Conservation (phyloP, 805 yeast species). For the Metschnikowia corniflorae region DNA sequence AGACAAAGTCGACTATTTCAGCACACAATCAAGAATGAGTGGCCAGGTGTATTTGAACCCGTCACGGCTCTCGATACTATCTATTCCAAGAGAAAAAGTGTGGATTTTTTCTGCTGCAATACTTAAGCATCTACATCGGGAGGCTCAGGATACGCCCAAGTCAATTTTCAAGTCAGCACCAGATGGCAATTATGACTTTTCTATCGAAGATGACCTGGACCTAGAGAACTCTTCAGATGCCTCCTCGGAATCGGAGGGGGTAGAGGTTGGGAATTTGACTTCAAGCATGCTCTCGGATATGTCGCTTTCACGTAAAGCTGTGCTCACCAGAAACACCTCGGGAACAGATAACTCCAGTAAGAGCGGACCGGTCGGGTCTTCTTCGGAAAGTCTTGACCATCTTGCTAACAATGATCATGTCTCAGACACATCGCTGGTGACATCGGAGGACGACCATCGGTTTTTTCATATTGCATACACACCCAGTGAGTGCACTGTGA, state of each 20-base stretch:
- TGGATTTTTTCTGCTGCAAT: constrained; percentile 54
- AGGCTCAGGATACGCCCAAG: constrained; percentile 21
- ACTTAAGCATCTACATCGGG: constrained; percentile 42
- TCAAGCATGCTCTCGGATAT: constrained; percentile 3
- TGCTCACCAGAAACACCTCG: constrained; percentile 5
- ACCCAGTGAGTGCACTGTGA: constrained; percentile 59
- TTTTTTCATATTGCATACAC: constrained; percentile 63
- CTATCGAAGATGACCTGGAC: constrained; percentile 4
- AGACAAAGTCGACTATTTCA: too few species aligned
- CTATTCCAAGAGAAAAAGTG: constrained; percentile 49
- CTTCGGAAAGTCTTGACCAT: constrained; percentile 6
- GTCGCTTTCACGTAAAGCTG: constrained; percentile 2
- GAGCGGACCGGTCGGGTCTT: constrained; percentile 8
- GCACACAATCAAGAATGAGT: constrained; percentile 34
- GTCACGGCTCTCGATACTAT: constrained; percentile 45
- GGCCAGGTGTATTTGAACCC: constrained; percentile 49
- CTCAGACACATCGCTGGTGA: constrained; percentile 1
- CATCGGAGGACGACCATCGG: constrained; percentile 32
- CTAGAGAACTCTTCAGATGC: constrained; percentile 4
- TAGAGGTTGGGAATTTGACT: not conserved
- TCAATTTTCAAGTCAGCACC: constrained; percentile 8
- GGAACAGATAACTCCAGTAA: constrained; percentile 32
- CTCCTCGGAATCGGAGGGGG: constrained; percentile 4
- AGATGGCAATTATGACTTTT: not conserved
- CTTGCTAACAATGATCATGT: constrained; percentile 4